Conservation (phyloP, 2,329 filamentous ascomycete species). For the Talaromyces pinophilus region DNA sequence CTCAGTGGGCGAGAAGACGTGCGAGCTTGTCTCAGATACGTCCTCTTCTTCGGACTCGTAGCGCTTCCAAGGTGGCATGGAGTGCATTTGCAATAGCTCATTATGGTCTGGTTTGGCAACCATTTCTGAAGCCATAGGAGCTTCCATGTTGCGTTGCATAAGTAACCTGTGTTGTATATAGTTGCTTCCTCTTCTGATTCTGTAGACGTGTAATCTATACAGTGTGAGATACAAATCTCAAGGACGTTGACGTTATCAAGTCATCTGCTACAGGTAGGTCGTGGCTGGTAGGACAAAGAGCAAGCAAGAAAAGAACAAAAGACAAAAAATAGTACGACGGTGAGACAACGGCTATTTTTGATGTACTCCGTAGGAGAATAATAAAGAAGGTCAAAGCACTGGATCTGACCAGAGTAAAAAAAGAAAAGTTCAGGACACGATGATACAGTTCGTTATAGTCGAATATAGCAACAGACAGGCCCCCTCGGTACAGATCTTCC, state of each 20-base stretch:
- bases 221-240: background rate
- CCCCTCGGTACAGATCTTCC: constrained; percentile 17
- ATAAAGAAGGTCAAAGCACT: constrained; percentile 13
- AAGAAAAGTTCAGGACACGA: constrained; percentile 6
- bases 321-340: background rate
- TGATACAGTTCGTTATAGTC: constrained; percentile 7
- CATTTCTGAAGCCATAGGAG: constrained; percentile 20
- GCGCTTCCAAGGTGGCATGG: constrained; percentile 34
- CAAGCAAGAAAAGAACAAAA: background rate
- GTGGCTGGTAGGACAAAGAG: constrained; percentile 9
- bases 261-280: background rate
- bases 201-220: background rate
- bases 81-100: constrained; percentile 33
- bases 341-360: constrained; percentile 18
- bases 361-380: background rate
- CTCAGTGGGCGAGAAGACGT: constrained; percentile 37
- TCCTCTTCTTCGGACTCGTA: constrained; percentile 46
- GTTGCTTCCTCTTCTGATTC: background rate
- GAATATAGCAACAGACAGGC: constrained; percentile 10
- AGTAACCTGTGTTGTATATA: background rate
- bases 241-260: background rate
- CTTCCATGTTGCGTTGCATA: constrained; percentile 11
- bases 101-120: constrained; percentile 34
- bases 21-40: constrained; percentile 40
- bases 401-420: background rate